Percentiles rank a stretch among this genome's conserved stretches.
phyloP scores from a whole-genome alignment of 2,329 filamentous ascomycete genomes.

The Aaosphaeria arxii region DNA sequence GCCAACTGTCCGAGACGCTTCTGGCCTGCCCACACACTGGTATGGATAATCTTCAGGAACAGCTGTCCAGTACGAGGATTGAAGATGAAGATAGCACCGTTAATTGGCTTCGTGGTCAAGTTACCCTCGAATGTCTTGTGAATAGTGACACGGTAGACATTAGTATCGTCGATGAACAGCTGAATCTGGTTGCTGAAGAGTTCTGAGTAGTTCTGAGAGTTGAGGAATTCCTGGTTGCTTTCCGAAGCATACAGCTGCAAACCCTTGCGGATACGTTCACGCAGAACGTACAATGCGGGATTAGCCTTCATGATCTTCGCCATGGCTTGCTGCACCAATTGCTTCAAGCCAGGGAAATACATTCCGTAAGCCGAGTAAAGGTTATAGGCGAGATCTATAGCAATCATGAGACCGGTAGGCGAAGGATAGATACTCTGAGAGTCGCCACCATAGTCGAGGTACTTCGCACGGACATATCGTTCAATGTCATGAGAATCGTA shows the following conservation, averaged over 20 bases:
- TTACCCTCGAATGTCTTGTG: conserved; percentile 99
- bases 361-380: conserved; percentile 97
- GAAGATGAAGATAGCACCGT: conserved; percentile 99
- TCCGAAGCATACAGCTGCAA: conserved; percentile 96
- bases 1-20: conserved; percentile 97
- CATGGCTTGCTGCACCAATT: conserved; percentile 96
- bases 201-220: conserved; percentile 99
- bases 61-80: conserved; percentile 97
- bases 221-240: conserved; percentile 98
- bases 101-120: conserved; percentile 98
- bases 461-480: conserved; percentile 94
- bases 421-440: conserved; percentile 99
- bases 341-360: conserved; percentile 97
- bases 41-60: conserved; percentile 99
- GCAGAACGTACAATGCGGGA: conserved; percentile 89
- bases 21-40: conserved; percentile 97
- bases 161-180: conserved; percentile 98
- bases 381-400: conserved; percentile 96
- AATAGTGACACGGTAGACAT: conserved; percentile 98
- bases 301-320: conserved; percentile 99
- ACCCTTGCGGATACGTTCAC: conserved; percentile 97
- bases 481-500: conserved; percentile 99
- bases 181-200: conserved; percentile 99
- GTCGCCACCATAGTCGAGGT: conserved; percentile 97
- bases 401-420: conserved; percentile 94